Evolutionary conservation across 352 stramenopile species (phyloP), one percentile per base, ranked within the genome.

Genomic region (Phytophthora melonis): DNA sequence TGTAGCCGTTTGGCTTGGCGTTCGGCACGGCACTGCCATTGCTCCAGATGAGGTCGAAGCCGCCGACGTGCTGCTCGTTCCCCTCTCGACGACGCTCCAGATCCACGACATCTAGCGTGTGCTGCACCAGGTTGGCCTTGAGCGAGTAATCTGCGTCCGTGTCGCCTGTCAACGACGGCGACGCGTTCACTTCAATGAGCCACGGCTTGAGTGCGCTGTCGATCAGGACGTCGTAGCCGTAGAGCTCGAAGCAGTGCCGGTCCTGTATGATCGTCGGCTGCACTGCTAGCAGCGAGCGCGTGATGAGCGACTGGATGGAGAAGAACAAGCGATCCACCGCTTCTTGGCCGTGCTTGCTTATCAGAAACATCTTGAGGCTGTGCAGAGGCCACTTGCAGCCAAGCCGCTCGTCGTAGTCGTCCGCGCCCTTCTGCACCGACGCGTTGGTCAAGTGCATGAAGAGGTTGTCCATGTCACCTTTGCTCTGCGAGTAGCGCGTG

Each of bases 41-140:
- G 53, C 43, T 77, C 72, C 79, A 94, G 66, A 94, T 84, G 36
- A 94, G 80, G 54, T 94, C 87, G 58, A 94, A 94, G 21, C 87
- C 87, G 2, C 87, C 85, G 18, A 94, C 58, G 45, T 89, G 86
- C 10, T 67, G 74, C 58, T 91, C 84, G 2, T 74, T 72, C 2
- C 81, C 86, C 0, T 73, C 72, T 3, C 79, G 81, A 27, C 79
- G 71, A 36, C 64, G 66, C 53, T 97, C 91, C 16, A 98, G 52
- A 63, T 98, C 92, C 14, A 98, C 67, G 11, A 98, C 81, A 64
- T 97, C 87, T 10, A 98, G 72, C 25, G 92, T 88, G 67, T 98
- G 87, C 70, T 94, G 89, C n/a, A 98, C 70, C 57, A 98, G 66
- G 39, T 89, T 93, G 53, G 75, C 77, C 63, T 98, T 98, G 70